Percentiles rank a stretch among this genome's conserved stretches.
Conservation (phyloP, 495 filamentous ascomycete genomes). For the Tuber magnatum region DNA sequence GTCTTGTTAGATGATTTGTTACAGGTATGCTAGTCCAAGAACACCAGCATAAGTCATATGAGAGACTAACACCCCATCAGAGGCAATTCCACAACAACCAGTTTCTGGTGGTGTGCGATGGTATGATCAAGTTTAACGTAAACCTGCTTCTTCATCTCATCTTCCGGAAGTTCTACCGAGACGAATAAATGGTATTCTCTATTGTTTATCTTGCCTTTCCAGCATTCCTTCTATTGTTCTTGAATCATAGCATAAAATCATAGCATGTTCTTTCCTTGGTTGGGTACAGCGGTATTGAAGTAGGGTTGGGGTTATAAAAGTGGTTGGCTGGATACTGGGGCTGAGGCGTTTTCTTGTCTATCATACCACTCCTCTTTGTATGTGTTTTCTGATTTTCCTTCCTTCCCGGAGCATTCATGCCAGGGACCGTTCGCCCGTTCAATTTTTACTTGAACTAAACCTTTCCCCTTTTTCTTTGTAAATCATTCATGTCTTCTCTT, state of each 20-base stretch:
- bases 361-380: slow-evolving; percentile 20
- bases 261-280: slow-evolving; percentile 3
- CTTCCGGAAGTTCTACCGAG: slow-evolving; percentile 95
- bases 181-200: slow-evolving; percentile 51
- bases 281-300: not conserved
- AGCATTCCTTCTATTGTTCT: not conserved
- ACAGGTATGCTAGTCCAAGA: slow-evolving; percentile 50
- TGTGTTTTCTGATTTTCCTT: not conserved
- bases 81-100: slow-evolving; percentile 88
- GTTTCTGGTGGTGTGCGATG: slow-evolving; percentile 90
- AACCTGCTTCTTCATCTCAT: slow-evolving; percentile 91
- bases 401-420: not conserved
- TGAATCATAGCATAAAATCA: slow-evolving; percentile 4
- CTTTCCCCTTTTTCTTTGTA: slow-evolving; percentile 35
- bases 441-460: slow-evolving; percentile 34
- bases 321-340: slow-evolving; percentile 12
- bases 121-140: slow-evolving; percentile 79
- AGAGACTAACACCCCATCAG: slow-evolving; percentile 39
- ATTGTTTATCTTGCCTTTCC: slow-evolving; percentile 17
- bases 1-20: slow-evolving; percentile 88
- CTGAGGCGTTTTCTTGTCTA: slow-evolving; percentile 32
- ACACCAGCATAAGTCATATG: not conserved
- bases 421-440: not conserved
- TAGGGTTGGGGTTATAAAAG: slow-evolving; percentile 22
- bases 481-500: slow-evolving; percentile 21